Conservation (phyloP, 805 yeast species). For the Alloascoidea africana region DNA sequence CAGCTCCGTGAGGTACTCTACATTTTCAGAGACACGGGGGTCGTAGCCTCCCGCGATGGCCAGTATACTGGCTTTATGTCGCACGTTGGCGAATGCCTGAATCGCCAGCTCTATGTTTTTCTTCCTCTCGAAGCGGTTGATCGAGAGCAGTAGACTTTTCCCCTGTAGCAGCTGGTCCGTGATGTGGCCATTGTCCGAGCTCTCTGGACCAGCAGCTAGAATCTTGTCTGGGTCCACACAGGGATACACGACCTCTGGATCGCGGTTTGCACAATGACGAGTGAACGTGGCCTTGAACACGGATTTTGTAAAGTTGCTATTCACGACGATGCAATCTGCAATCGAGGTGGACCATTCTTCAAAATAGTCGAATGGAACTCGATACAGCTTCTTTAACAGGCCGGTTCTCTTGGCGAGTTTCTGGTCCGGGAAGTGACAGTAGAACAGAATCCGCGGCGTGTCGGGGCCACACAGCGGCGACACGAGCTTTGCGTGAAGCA, state of each 20-base stretch:
- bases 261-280: constrained; percentile 20
- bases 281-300: constrained; percentile 56
- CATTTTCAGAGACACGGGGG: constrained; percentile 57
- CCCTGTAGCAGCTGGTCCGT: constrained; percentile 9
- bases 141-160: constrained; percentile 41
- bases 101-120: constrained; percentile 75
- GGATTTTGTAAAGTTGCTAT: constrained; percentile 67
- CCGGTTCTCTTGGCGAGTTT: constrained; percentile 48
- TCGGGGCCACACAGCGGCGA: not conserved
- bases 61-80: constrained; percentile 26
- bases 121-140: constrained; percentile 81
- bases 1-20: constrained; percentile 50
- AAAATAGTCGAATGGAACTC: constrained; percentile 69
- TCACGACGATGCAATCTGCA: constrained; percentile 75
- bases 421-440: constrained; percentile 95
- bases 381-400: constrained; percentile 42
- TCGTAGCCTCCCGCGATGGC: constrained; percentile 91
- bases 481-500: constrained; percentile 24
- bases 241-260: constrained; percentile 54
- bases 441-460: constrained; percentile 46
- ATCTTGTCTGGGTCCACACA: constrained; percentile 45
- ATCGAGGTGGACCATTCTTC: constrained; percentile 70
- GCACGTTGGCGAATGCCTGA: constrained; percentile 35
- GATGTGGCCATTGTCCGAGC: constrained; percentile 5
- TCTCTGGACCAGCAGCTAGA: constrained; percentile 7